Percentiles rank a stretch among this genome's conserved stretches.
Evolutionary conservation across 2,329 filamentous ascomycete genomes (phyloP).

Genomic region (Ophiostoma tasmaniense): DNA sequence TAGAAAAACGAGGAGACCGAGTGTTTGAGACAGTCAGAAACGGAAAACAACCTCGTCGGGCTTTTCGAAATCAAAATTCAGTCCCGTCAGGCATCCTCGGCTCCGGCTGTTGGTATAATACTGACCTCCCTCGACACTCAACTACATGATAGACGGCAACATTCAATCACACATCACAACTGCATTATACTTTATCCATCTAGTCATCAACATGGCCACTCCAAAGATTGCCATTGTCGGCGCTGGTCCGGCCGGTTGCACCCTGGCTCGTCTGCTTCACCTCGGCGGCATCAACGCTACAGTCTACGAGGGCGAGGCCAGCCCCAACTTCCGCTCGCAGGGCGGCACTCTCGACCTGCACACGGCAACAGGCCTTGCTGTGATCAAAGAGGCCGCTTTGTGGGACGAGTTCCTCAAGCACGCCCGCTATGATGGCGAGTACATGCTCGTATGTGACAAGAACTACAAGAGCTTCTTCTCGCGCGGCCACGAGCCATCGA

Average conservation of each 20-base stretch:
- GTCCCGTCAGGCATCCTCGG: neutral
- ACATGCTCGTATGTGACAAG: slow-evolving; percentile 36
- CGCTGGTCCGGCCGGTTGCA: slow-evolving; percentile 40
- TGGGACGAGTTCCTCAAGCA: slow-evolving; percentile 41
- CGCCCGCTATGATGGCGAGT: slow-evolving; percentile 44
- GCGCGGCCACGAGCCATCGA: slow-evolving; percentile 25
- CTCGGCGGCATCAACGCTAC: slow-evolving; percentile 37
- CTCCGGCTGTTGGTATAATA: neutral
- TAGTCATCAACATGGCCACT: neutral
- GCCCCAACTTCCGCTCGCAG: slow-evolving; percentile 37
- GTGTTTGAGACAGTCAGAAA: neutral
- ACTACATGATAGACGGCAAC: no score
- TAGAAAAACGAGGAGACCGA: neutral
- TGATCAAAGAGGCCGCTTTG: slow-evolving; percentile 42
- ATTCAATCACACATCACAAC: no score
- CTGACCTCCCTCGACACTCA: neutral
- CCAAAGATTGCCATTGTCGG: slow-evolving; percentile 40
- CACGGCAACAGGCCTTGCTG: slow-evolving; percentile 39
- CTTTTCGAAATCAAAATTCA: neutral
- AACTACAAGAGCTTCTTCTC: slow-evolving; percentile 29
- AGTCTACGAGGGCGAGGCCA: slow-evolving; percentile 42
- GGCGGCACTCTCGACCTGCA: slow-evolving; percentile 49
- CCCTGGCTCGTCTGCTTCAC: slow-evolving; percentile 44
- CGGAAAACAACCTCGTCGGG: neutral
- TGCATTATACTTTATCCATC: no score